phyloP scores from a whole-genome alignment of 192 early-diverging fungal genomes.

The Umbelopsis ramanniana region DNA sequence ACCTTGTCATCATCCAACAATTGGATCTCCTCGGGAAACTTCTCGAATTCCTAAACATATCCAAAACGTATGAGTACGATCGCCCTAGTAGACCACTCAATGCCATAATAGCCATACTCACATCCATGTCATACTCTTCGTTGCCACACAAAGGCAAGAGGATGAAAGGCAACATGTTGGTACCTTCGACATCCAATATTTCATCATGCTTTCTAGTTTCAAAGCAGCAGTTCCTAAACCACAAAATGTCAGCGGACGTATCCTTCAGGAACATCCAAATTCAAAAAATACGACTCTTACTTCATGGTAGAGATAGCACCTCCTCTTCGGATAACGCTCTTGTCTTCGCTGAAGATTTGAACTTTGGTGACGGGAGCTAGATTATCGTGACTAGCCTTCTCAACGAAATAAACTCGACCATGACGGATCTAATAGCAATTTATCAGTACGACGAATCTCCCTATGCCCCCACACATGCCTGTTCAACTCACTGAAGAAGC shows the following conservation, averaged over 20 bases:
- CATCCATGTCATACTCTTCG: constrained; percentile 90
- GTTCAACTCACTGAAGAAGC: constrained; percentile 58
- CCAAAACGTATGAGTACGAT: background rate
- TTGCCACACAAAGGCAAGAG: constrained; percentile 89
- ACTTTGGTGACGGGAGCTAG: constrained; percentile 82
- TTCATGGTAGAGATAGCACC: constrained; percentile 89
- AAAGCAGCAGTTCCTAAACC: constrained; percentile 76
- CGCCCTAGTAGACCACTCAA: too few relatives aligned
- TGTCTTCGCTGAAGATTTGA: constrained; percentile 84
- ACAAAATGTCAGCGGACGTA: background rate
- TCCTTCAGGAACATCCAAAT: too few relatives aligned
- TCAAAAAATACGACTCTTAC: constrained; percentile 43
- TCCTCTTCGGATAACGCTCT: constrained; percentile 84
- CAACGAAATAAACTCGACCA: constrained; percentile 75
- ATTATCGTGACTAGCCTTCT: constrained; percentile 63
- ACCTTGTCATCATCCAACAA: constrained; percentile 78
- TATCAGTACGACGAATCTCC: background rate
- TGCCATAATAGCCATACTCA: constrained; percentile 29
- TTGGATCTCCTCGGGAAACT: constrained; percentile 92
- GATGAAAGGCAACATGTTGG: constrained; percentile 87
- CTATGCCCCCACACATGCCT: background rate
- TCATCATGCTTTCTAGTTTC: constrained; percentile 68
- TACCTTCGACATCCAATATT: constrained; percentile 68
- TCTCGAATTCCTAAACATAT: constrained; percentile 77
- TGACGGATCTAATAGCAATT: constrained; percentile 45